These are phyloP conservation scores for Pseudogymnoascus sp. DNA, from an alignment of 2,329 filamentous ascomycete genomes.

Conservation along the genomic window DNA sequence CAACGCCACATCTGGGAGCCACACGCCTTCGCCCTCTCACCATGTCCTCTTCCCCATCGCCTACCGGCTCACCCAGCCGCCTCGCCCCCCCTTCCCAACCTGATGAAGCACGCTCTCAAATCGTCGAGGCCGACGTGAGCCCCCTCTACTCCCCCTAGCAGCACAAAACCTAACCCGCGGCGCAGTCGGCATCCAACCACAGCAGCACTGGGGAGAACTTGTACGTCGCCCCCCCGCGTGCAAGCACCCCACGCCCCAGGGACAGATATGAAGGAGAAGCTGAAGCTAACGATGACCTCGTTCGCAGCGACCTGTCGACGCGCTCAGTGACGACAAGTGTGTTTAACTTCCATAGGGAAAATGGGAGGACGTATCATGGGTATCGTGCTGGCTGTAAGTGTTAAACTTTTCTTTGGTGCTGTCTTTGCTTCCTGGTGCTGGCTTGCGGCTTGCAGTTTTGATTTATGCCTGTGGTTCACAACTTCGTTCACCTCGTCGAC, in stretches of 20 bases:
- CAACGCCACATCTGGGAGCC: background rate
- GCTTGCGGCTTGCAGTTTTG: no score
- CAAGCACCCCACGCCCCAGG: background rate
- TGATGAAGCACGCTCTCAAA: background rate
- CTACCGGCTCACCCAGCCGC: background rate
- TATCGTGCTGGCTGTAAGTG: slow-evolving; percentile 19
- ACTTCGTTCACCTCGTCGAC: background rate
- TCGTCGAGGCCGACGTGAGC: background rate
- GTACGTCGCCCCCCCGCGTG: background rate
- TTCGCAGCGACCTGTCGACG: slow-evolving; percentile 10
- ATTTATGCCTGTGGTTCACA: background rate
- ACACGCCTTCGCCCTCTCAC: background rate
- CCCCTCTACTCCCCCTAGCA: background rate
- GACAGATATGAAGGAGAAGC: background rate
- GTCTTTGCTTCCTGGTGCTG: background rate
- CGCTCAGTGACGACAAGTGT: slow-evolving; percentile 15
- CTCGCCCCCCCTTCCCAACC: background rate
- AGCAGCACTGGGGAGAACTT: slow-evolving; percentile 4
- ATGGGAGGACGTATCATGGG: slow-evolving; percentile 24
- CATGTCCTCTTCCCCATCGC: background rate
- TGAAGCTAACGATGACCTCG: background rate
- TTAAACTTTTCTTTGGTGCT: background rate
- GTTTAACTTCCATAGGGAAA: slow-evolving; percentile 21
- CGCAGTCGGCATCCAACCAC: background rate
- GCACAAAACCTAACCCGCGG: background rate